Evolutionary conservation across 1,139 yeast species (phyloP).

Genomic region (Chernovozyma aurita): DNA sequence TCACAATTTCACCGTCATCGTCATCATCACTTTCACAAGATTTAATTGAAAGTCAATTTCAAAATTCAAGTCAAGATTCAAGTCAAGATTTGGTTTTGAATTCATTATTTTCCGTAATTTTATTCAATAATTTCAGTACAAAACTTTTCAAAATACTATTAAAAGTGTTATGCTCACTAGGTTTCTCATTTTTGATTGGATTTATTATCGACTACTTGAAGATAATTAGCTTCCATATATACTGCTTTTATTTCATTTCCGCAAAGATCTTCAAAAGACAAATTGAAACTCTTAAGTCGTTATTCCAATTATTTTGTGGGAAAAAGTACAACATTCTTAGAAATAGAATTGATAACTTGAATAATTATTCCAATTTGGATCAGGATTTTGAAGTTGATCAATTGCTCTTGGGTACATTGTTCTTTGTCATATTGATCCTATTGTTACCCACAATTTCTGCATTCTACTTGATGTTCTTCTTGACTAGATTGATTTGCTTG

Average conservation of each 20-base stretch:
- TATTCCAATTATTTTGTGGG: conserved; percentile 85
- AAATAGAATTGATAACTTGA: conserved; percentile 67
- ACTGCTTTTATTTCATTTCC: conserved; percentile 72
- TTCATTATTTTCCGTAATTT: not conserved
- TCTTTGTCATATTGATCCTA: conserved; percentile 76
- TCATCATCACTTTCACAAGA: not conserved
- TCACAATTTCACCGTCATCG: not conserved
- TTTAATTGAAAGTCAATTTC: no score
- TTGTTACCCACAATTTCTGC: conserved; percentile 84
- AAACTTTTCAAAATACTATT: conserved; percentile 10
- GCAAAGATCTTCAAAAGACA: conserved; percentile 80
- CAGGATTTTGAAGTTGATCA: conserved; percentile 76
- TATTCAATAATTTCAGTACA: not conserved
- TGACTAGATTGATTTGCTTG: conserved; percentile 51
- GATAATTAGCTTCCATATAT: conserved; percentile 65
- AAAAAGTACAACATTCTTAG: conserved; percentile 81
- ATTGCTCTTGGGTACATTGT: conserved; percentile 77
- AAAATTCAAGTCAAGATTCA: no score
- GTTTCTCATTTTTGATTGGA: conserved; percentile 68
- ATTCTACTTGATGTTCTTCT: conserved; percentile 73
- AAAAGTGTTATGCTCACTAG: conserved; percentile 31
- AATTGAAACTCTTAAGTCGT: conserved; percentile 59
- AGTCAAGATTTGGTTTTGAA: not conserved
- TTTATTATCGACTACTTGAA: conserved; percentile 61
- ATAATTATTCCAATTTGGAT: conserved; percentile 34